Evolutionary conservation across 768 basidiomycete species (phyloP).

Genomic region (Ramaria sp.): DNA sequence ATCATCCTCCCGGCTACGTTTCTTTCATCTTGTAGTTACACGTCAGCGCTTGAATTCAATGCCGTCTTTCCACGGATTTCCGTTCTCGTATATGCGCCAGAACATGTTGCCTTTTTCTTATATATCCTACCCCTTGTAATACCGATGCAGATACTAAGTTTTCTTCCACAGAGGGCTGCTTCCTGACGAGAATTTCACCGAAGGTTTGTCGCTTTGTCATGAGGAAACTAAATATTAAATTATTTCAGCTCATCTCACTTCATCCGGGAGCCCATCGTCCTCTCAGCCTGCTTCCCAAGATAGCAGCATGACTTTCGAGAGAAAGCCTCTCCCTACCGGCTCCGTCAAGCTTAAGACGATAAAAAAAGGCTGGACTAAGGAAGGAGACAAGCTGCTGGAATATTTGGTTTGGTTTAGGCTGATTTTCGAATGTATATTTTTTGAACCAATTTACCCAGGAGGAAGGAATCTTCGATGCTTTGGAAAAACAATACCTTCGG

Average conservation of each 20-base stretch:
- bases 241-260: conserved; percentile 1
- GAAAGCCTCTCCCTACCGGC: background rate
- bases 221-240: background rate
- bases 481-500: conserved; percentile 74
- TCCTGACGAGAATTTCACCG: conserved; percentile 13
- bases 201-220: background rate
- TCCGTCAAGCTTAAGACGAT: conserved; percentile 58
- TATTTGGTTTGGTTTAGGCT: conserved; percentile 48
- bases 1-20: background rate
- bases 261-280: conserved; percentile 22
- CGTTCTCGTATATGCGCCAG: background rate
- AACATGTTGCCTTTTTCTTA: background rate
- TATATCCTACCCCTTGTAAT: background rate
- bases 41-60: background rate
- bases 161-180: conserved; percentile 11
- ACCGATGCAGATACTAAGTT: background rate
- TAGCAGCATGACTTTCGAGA: conserved; percentile 43
- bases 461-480: conserved; percentile 76
- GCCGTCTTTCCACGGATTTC: background rate
- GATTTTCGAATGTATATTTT: conserved; percentile 7
- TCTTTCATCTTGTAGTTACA: background rate
- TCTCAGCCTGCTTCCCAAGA: conserved; percentile 21
- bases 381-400: conserved; percentile 74
- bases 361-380: conserved; percentile 67
- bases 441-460: conserved; percentile 39